A percentile compares a stretch with the other conserved stretches of the same genome.
Conservation (phyloP, 352 stramenopile genomes). For the Blastocystis sp. region DNA sequence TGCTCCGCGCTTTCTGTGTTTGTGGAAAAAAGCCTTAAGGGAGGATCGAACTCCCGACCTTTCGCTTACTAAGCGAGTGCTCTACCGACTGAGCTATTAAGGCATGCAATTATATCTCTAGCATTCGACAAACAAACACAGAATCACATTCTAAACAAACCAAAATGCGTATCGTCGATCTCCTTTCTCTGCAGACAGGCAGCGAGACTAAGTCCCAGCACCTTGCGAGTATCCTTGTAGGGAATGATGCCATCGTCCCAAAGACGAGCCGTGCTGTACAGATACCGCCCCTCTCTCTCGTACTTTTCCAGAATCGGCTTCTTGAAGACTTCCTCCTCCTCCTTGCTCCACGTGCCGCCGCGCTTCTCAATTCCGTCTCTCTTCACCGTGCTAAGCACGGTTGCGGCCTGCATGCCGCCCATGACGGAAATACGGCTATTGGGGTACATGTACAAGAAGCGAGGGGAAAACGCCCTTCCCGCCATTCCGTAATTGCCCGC, state of each 20-base stretch:
- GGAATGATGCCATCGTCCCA: slow-evolving; percentile 98
- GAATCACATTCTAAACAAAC: slow-evolving; percentile 31
- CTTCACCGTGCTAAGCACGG: slow-evolving; percentile 88
- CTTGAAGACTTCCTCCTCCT: slow-evolving; percentile 88
- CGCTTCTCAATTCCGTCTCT: slow-evolving; percentile 81
- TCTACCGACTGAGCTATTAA: no score
- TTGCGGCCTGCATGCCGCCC: slow-evolving; percentile 91
- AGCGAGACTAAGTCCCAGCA: slow-evolving; percentile 77
- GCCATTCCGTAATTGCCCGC: slow-evolving; percentile 96
- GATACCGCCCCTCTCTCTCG: slow-evolving; percentile 86
- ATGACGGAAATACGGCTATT: slow-evolving; percentile 93
- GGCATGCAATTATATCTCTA: no score
- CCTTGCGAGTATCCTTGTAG: slow-evolving; percentile 86
- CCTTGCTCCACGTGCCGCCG: slow-evolving; percentile 75
- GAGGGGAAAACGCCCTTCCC: slow-evolving; percentile 88
- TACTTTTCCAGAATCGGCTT: slow-evolving; percentile 91
- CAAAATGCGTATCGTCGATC: slow-evolving; percentile 45
- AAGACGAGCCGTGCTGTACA: slow-evolving; percentile 89
- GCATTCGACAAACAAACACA: no score
- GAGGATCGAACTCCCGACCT: no score
- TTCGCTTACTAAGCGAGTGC: no score
- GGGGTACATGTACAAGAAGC: slow-evolving; percentile 97
- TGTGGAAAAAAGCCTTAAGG: no score
- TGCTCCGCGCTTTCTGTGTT: no score
- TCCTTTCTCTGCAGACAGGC: neutral